phyloP scores from a whole-genome alignment of 1,284 basidiomycete genomes.

The Mycosarcoma mackinlayi region DNA sequence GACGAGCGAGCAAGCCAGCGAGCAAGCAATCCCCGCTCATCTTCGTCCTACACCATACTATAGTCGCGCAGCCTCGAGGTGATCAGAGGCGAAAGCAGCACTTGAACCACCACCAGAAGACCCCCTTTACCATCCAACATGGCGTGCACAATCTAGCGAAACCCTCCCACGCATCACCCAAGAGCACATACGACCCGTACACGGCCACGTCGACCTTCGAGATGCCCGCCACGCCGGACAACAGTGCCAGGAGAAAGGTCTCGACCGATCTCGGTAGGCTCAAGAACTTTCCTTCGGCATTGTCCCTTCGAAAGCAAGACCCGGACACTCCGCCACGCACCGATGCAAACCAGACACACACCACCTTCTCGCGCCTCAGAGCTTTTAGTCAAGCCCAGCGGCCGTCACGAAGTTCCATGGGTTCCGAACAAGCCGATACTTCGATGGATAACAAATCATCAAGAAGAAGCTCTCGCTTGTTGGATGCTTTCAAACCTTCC shows the following conservation, averaged over 20 bases:
- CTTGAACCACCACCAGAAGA: too few relatives aligned
- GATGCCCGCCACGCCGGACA: conserved; percentile 10
- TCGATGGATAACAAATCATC: conserved; percentile 16
- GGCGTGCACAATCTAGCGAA: too few relatives aligned
- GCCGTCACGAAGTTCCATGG: conserved; percentile 12
- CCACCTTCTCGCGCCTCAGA: conserved; percentile 35
- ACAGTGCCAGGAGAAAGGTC: conserved; percentile 28
- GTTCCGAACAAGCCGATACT: conserved; percentile 14
- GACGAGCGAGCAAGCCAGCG: too few relatives aligned
- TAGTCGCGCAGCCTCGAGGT: too few relatives aligned
- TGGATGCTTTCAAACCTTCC: conserved; percentile 45
- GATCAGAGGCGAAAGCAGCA: too few relatives aligned
- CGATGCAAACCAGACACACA: conserved; percentile 7
- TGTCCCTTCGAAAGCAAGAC: conserved; percentile 39
- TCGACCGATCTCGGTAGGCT: conserved; percentile 36
- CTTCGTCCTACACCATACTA: too few relatives aligned
- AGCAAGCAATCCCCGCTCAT: too few relatives aligned
- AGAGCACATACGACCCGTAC: not conserved
- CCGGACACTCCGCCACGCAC: conserved; percentile 12
- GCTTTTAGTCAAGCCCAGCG: conserved; percentile 19
- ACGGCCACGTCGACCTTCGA: conserved; percentile 18
- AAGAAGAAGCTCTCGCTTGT: conserved; percentile 25
- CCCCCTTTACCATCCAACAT: too few relatives aligned
- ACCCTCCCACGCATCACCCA: not conserved
- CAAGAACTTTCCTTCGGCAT: conserved; percentile 38